Evolutionary conservation across 2,329 filamentous ascomycete species (phyloP).

Genomic region (Thielaviopsis musarum): DNA sequence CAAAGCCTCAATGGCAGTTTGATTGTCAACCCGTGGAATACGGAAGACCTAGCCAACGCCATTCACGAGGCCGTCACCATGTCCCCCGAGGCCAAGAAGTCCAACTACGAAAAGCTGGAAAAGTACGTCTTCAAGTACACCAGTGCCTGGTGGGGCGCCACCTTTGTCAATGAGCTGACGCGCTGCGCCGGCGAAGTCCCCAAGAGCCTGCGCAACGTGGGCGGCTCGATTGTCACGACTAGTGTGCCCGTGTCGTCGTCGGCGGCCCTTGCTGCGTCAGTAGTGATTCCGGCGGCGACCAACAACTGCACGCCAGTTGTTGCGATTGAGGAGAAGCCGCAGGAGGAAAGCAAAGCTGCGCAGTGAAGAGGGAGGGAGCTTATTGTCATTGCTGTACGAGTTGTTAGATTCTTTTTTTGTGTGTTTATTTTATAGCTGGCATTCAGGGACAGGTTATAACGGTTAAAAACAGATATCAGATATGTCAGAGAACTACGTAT

Average conservation of each 20-base stretch:
- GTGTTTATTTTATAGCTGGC: no score
- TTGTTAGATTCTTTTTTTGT: no score
- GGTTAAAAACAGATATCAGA: no score
- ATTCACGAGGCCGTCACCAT: slow-evolving; percentile 96
- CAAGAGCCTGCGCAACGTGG: slow-evolving; percentile 26
- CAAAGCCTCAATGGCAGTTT: slow-evolving; percentile 86
- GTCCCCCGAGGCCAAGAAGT: slow-evolving; percentile 69
- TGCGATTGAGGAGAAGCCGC: slow-evolving; percentile 10
- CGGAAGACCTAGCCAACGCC: slow-evolving; percentile 80
- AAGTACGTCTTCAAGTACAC: slow-evolving; percentile 97
- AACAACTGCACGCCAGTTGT: not conserved
- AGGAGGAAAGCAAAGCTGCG: not conserved
- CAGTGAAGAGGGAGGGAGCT: not conserved
- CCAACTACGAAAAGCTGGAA: slow-evolving; percentile 82
- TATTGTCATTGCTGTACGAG: no score
- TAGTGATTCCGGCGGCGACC: not conserved
- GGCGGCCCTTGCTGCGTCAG: not conserved
- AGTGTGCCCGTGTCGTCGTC: slow-evolving; percentile 10
- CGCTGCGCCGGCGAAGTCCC: slow-evolving; percentile 27
- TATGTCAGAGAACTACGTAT: no score
- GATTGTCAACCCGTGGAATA: slow-evolving; percentile 98
- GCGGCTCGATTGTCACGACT: slow-evolving; percentile 16
- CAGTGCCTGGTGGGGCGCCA: slow-evolving; percentile 90
- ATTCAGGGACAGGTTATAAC: no score
- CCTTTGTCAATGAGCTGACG: slow-evolving; percentile 74